Base-by-base conservation (phyloP, 2,329 filamentous ascomycete genomes). In the Geosmithia morbida region DNA sequence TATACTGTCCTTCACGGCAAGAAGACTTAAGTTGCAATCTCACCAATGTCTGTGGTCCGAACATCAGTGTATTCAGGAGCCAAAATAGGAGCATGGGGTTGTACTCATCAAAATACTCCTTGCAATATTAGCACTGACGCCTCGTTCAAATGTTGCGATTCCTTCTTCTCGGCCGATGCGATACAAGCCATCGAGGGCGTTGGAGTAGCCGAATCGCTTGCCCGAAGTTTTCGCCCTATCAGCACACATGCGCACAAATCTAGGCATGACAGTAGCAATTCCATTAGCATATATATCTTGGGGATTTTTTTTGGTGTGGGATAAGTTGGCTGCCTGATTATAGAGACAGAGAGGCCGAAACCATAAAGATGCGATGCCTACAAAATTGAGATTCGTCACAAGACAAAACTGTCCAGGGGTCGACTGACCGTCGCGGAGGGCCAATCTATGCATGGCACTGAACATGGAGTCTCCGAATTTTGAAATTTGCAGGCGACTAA, bases 41-140 rank as follows among this genome's bases (percentile, higher is more conserved):
- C 66, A 5, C 63, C 66, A 5, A 69, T 64, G 50, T 69, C 65
- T 66, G 22, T 0, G 4, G 13, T 1, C 7, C 14, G 3, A 14
- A 20, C 11, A 19, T 20, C 19, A 43, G 19, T 7, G 18, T 20
- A 4, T 7, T 16, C 19, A 7, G 20, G 2, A 20, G 26, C 10
- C 7, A 26, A 2, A 43, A 43, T 20, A 43, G n/a, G 40, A 8
- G 45, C 39, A 61, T 3, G 13, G 11, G 14, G 33, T 11, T 61
- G 51, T 49, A 66, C 65, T 70, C 67, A 70, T 70, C 46, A 70
- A 56, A 13, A 69, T 57, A 49, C 66, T 69, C 43, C 67, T 56
- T 1, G 62, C 59, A 2, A 69, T 58, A 37, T 69, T 70, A 0
- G 67, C 63, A 0, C 56, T 55, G 10, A 70, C 48, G 0, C 67